Conservation (phyloP, 192 early-diverging fungal genomes). For the Pilobolus umbonatus region DNA sequence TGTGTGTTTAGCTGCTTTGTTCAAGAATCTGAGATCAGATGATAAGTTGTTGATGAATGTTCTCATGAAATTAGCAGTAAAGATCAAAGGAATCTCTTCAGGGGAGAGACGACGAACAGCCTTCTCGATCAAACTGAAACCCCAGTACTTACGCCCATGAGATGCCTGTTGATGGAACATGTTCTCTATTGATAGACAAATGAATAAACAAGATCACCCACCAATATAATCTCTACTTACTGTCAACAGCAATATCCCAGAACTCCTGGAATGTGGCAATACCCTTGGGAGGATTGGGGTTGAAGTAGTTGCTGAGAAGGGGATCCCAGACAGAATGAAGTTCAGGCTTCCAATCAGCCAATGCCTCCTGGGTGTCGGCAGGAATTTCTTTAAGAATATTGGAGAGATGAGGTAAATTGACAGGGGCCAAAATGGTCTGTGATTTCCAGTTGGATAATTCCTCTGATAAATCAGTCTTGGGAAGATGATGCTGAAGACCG, state of each 20-base stretch:
- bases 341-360: constrained; percentile 65
- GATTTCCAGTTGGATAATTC: constrained; percentile 30
- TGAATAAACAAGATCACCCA: background rate
- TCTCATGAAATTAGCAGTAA: constrained; percentile 82
- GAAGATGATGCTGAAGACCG: constrained; percentile 36
- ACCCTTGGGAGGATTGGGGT: constrained; percentile 23
- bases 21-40: constrained; percentile 67
- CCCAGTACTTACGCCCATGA: constrained; percentile 88
- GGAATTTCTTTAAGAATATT: constrained; percentile 30
- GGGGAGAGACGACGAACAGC: constrained; percentile 49
- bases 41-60: constrained; percentile 82
- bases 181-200: constrained; percentile 39
- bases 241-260: constrained; percentile 76
- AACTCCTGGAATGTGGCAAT: constrained; percentile 66
- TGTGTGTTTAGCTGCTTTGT: constrained; percentile 72
- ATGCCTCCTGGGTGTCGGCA: constrained; percentile 35
- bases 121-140: constrained; percentile 77
- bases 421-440: constrained; percentile 23
- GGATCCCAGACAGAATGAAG: constrained; percentile 79
- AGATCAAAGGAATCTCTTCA: constrained; percentile 62
- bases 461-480: constrained; percentile 22
- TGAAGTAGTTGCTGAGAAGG: constrained; percentile 58
- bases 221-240: constrained; percentile 27
- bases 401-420: constrained; percentile 29
- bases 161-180: constrained; percentile 69